Evolutionary conservation across 2,329 filamentous ascomycete species (phyloP), one percentile per base, ranked within the genome.

Genomic region (Ascochyta clinopodiicola): DNA sequence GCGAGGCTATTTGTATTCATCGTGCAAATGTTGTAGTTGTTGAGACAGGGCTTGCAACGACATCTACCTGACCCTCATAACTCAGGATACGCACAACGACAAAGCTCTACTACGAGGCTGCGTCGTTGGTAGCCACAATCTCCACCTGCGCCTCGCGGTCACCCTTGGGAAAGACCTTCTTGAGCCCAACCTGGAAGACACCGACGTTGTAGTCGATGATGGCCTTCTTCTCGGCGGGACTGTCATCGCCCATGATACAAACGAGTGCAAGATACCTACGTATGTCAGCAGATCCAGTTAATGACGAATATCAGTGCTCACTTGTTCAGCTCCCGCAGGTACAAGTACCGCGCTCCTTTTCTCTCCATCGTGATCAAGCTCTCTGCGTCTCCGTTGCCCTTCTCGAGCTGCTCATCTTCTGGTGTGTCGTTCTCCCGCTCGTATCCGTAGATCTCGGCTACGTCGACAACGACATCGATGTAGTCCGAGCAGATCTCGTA

Each of bases 401-500:
- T 75, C 61, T 79, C 78, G 69, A 74, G 71, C 36, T 75, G 64
- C 19, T 69, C 64, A 4, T 61, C 50, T 24, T 69, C 66, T 6
- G 48, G 54, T 25, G 35, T 48, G 8, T 48, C 47, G 15, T 69
- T 62, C 4, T 65, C 60, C 31, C 83, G 77, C 60, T 84, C 81
- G 83, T 84, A 98, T 40, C 93, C 94, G 72, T 97, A 99, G 35
- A 99, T 89, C 72, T 98, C 94, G 25, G 92, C 95, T 49, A 98
- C 90, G 74, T 99, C 95, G 55, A 98, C 94, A 59, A 99, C 96
- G 57, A 98, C 92, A 75, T 99, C 95, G 66, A 99, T 97, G 74
- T 96, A 98, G 74, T 99, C 95, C 44, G 92, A 96, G 79, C 95
- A 99, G 71, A 98, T 96, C 79, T 98, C 95, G 75, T 99, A 99